phyloP scores from a whole-genome alignment of 352 stramenopile genomes.

The Pythium phragmiticola region DNA sequence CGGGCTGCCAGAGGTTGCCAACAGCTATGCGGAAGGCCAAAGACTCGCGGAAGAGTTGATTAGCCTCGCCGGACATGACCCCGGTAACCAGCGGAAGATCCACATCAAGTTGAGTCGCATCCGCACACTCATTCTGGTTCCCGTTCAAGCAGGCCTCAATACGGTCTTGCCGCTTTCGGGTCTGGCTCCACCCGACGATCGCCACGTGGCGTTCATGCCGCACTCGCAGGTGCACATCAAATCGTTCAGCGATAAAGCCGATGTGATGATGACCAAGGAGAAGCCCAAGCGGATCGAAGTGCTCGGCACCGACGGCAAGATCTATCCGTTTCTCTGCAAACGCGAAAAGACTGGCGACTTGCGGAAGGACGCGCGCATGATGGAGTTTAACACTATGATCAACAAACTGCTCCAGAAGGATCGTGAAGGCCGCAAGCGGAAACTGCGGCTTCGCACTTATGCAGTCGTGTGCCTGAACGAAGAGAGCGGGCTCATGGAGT shows the following conservation, averaged over 20 bases:
- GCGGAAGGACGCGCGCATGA: conserved; percentile 99
- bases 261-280: conserved; percentile 98
- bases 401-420: conserved; percentile 97
- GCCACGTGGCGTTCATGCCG: conserved; percentile 58
- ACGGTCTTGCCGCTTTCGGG: conserved; percentile 70
- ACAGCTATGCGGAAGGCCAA: conserved; percentile 87
- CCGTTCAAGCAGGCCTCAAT: conserved; percentile 74
- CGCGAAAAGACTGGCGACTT: conserved; percentile 98
- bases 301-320: conserved; percentile 62
- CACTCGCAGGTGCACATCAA: conserved; percentile 85
- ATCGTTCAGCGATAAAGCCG: conserved; percentile 87
- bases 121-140: conserved; percentile 72
- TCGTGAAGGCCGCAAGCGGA: conserved; percentile 85
- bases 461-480: conserved; percentile 99
- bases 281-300: conserved; percentile 98
- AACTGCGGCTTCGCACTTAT: conserved; percentile 97
- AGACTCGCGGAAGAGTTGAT: conserved; percentile 94
- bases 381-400: conserved; percentile 99
- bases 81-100: conserved; percentile 78
- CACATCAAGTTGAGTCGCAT: conserved; percentile 71
- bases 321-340: conserved; percentile 94
- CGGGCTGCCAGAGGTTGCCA: conserved; percentile 62
- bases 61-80: conserved; percentile 88
- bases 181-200: conserved; percentile 49
- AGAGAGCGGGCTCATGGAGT: conserved; percentile 99